Conservation (phyloP, 2,329 filamentous ascomycete species). For the Alternaria angustiovoidea region DNA sequence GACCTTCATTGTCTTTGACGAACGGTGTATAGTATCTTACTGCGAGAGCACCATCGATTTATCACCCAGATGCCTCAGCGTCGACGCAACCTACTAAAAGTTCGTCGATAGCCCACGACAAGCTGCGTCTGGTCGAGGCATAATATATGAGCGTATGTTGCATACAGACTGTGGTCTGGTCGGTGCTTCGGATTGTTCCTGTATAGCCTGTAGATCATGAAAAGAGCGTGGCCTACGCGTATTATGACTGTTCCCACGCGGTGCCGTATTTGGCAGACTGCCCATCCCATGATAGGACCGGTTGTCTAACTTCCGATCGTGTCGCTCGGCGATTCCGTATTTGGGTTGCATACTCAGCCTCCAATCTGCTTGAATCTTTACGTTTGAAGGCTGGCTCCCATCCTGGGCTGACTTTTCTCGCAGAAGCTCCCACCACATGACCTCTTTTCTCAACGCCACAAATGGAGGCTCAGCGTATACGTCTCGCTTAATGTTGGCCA, state of each 20-base stretch:
- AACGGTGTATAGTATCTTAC: not conserved
- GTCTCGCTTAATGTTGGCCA: constrained; percentile 3
- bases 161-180: not conserved
- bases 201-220: not conserved
- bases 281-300: not conserved
- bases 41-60: not conserved
- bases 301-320: not conserved
- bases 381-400: not conserved
- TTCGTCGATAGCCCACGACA: not conserved
- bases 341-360: not conserved
- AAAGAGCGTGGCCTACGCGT: not conserved
- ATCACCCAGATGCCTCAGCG: not conserved
- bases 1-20: not conserved
- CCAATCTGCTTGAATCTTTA: not conserved
- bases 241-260: not conserved
- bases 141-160: not conserved
- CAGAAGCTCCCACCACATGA: not conserved
- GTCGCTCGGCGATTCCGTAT: not conserved
- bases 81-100: not conserved
- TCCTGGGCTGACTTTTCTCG: not conserved
- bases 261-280: not conserved
- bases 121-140: not conserved
- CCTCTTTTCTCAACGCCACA: not conserved
- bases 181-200: not conserved
- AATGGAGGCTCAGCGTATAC: constrained; percentile 1